phyloP scores from a whole-genome alignment of 805 yeast species.

The Barnettozyma siamensis region DNA sequence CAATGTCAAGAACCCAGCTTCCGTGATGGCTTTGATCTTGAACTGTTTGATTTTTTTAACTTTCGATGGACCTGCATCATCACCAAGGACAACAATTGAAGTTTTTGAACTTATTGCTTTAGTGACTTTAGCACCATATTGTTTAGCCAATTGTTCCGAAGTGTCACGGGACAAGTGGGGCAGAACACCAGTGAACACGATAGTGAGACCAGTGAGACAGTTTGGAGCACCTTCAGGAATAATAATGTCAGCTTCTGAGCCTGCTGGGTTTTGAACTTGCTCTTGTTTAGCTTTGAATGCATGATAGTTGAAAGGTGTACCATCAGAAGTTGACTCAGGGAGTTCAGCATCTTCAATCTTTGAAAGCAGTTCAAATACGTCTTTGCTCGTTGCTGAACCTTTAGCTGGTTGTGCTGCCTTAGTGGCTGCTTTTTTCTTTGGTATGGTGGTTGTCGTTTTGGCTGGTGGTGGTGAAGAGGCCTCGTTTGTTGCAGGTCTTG shows the following conservation, averaged over 20 bases:
- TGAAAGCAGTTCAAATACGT: constrained; percentile 53
- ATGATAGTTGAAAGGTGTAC: constrained; percentile 41
- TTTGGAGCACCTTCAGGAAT: constrained; percentile 81
- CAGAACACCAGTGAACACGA: constrained; percentile 88
- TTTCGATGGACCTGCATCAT: constrained; percentile 96
- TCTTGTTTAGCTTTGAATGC: constrained; percentile 48
- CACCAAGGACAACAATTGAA: constrained; percentile 84
- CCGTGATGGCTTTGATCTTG: constrained; percentile 75
- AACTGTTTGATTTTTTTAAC: constrained; percentile 70
- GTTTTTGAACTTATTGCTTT: constrained; percentile 83
- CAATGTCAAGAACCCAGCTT: constrained; percentile 77
- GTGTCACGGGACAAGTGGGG: constrained; percentile 74
- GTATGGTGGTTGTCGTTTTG: not conserved
- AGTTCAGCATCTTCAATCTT: constrained; percentile 72
- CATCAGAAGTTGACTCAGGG: constrained; percentile 41
- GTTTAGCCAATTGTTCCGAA: constrained; percentile 70
- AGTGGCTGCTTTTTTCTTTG: not conserved
- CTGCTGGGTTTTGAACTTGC: constrained; percentile 23
- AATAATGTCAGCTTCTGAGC: constrained; percentile 35
- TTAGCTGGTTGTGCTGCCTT: not conserved
- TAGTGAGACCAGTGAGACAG: constrained; percentile 82
- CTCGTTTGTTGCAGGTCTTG: too few species aligned
- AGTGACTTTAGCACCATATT: constrained; percentile 88
- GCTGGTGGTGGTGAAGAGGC: not conserved
- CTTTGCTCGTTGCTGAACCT: constrained; percentile 6